Conservation (phyloP, 1,284 basidiomycete genomes). For the Trametes versicolor region DNA sequence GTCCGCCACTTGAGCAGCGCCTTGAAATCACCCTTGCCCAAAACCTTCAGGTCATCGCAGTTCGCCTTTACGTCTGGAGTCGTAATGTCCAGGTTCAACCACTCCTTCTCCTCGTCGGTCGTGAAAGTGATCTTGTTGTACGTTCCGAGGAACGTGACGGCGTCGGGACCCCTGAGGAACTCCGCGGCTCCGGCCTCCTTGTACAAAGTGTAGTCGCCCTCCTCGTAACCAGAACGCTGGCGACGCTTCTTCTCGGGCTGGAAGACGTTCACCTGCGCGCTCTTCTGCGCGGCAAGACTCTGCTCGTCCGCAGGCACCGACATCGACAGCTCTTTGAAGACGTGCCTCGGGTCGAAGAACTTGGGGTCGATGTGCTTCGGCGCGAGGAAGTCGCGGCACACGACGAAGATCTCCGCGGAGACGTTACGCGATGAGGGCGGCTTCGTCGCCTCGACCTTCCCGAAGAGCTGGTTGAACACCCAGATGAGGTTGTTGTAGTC, state of each 20-base stretch:
- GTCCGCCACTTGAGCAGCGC: conserved; percentile 91
- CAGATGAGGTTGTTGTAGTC: conserved; percentile 99
- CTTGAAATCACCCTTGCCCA: conserved; percentile 99
- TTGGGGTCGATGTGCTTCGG: conserved; percentile 98
- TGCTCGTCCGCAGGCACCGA: conserved; percentile 57
- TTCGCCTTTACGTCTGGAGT: conserved; percentile 85
- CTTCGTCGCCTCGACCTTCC: conserved; percentile 98
- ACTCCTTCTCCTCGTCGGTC: conserved; percentile 89
- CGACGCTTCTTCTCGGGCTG: conserved; percentile 97
- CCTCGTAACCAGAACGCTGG: conserved; percentile 94
- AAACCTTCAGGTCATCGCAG: conserved; percentile 93
- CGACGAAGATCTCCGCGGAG: conserved; percentile 99
- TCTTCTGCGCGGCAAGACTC: conserved; percentile 63
- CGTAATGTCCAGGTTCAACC: conserved; percentile 79
- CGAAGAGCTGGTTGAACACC: conserved; percentile 98
- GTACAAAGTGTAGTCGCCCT: conserved; percentile 94
- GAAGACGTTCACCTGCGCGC: conserved; percentile 90
- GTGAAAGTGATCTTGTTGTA: conserved; percentile 88
- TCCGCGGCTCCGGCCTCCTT: conserved; percentile 78
- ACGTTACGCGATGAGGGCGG: conserved; percentile 99
- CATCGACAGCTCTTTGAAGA: conserved; percentile 91
- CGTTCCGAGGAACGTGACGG: conserved; percentile 84
- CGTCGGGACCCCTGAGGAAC: conserved; percentile 80
- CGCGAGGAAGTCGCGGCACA: conserved; percentile 95
- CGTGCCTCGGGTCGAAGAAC: conserved; percentile 97